phyloP scores from a whole-genome alignment of 2,329 filamentous ascomycete genomes.

The Aspergillus hortae region DNA sequence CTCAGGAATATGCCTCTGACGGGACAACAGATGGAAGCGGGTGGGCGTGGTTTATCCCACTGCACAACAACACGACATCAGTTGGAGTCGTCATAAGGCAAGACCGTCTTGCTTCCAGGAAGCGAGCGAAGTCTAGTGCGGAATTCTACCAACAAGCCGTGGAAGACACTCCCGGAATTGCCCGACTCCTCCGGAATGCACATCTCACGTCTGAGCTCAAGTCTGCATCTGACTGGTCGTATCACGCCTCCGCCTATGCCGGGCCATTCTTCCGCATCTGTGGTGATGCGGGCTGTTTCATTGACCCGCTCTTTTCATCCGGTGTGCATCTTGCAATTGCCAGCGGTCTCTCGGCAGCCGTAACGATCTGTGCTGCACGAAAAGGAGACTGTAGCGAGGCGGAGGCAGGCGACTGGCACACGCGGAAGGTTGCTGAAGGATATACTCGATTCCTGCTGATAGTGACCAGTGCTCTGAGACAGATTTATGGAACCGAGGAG shows the following conservation, averaged over 20 bases:
- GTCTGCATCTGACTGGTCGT: slow-evolving; percentile 48
- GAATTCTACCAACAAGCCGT: neutral
- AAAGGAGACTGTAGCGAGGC: slow-evolving; percentile 39
- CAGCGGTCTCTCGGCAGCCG: slow-evolving; percentile 45
- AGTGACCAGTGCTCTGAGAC: slow-evolving; percentile 37
- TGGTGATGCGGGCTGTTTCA: slow-evolving; percentile 50
- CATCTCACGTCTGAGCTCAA: slow-evolving; percentile 37
- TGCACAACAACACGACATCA: slow-evolving; percentile 42
- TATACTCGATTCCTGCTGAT: slow-evolving; percentile 50
- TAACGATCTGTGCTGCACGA: slow-evolving; percentile 40
- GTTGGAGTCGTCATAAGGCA: slow-evolving; percentile 12
- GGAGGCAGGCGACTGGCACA: slow-evolving; percentile 40
- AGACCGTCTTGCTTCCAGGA: neutral
- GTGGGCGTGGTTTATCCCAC: slow-evolving; percentile 51
- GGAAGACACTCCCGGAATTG: slow-evolving; percentile 23
- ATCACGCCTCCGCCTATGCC: slow-evolving; percentile 44
- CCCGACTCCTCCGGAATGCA: slow-evolving; percentile 28
- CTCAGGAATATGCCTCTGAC: too few species aligned
- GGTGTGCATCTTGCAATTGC: slow-evolving; percentile 47
- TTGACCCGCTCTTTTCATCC: slow-evolving; percentile 50
- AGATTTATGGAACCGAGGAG: slow-evolving; percentile 14
- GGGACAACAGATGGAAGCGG: slow-evolving; percentile 41
- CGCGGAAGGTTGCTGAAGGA: slow-evolving; percentile 42
- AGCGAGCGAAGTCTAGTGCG: neutral
- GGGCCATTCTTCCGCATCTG: slow-evolving; percentile 38